Conservation (phyloP, 768 basidiomycete genomes). For the Cubamyces sp. region DNA sequence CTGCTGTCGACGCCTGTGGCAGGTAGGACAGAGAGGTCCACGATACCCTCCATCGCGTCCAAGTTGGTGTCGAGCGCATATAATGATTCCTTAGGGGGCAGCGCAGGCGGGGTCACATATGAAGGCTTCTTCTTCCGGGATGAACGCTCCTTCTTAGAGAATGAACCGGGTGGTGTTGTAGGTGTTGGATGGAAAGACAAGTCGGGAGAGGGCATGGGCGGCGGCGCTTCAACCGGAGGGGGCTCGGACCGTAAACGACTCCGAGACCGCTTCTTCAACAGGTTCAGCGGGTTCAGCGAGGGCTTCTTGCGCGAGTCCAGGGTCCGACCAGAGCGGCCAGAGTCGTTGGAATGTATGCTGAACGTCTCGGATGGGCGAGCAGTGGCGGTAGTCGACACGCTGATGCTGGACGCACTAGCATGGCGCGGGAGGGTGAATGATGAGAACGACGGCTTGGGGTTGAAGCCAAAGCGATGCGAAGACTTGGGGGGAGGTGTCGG, state of each 20-base stretch:
- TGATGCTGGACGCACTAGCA: constrained; percentile 34
- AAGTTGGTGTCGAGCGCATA: constrained; percentile 69
- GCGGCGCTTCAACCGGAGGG: constrained; percentile 39
- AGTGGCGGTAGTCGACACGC: constrained; percentile 26
- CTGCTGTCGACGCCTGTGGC: constrained; percentile 38
- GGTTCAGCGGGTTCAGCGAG: constrained; percentile 46
- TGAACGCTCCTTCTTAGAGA: constrained; percentile 26
- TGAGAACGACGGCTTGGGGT: constrained; percentile 45
- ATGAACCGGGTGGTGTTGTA: constrained; percentile 20
- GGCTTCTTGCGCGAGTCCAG: constrained; percentile 53
- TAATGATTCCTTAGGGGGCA: constrained; percentile 39
- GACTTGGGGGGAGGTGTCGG: constrained; percentile 50
- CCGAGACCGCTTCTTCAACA: constrained; percentile 46
- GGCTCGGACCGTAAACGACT: constrained; percentile 43
- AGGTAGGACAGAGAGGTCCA: constrained; percentile 48
- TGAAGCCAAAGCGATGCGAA: constrained; percentile 40
- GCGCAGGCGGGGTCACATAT: constrained; percentile 37
- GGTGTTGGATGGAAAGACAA: constrained; percentile 34
- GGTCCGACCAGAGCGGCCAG: constrained; percentile 31
- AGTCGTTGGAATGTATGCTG: constrained; percentile 31
- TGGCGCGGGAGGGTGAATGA: constrained; percentile 44
- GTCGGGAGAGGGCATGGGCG: constrained; percentile 29
- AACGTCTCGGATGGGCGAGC: constrained; percentile 28
- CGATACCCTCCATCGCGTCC: constrained; percentile 81
- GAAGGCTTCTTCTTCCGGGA: constrained; percentile 36